Percentiles rank a stretch among this genome's conserved stretches.
Conservation (phyloP, 1,284 basidiomycete species). For the Xerocomus nothofagi region DNA sequence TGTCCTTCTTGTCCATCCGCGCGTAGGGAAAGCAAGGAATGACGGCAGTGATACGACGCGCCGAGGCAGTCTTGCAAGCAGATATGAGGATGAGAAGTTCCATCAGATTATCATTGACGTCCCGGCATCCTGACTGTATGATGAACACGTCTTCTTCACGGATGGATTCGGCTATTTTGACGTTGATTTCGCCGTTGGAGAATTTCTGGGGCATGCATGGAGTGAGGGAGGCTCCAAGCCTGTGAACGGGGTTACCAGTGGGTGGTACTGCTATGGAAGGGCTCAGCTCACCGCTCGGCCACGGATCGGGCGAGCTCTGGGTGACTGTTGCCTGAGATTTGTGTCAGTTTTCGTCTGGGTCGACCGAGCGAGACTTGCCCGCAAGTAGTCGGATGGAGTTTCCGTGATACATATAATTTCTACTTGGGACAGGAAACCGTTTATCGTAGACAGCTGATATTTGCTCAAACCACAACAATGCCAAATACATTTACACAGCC, state of each 20-base stretch:
- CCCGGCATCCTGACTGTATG: slow-evolving; percentile 80
- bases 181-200: slow-evolving; percentile 92
- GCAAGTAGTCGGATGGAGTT: slow-evolving; percentile 93
- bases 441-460: slow-evolving; percentile 9
- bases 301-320: slow-evolving; percentile 94
- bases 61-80: slow-evolving; percentile 97
- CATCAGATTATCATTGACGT: slow-evolving; percentile 87
- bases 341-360: slow-evolving; percentile 19
- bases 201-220: slow-evolving; percentile 94
- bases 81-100: slow-evolving; percentile 88
- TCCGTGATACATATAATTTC: slow-evolving; percentile 77
- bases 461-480: slow-evolving; percentile 16
- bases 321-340: slow-evolving; percentile 87
- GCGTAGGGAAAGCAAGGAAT: slow-evolving; percentile 98
- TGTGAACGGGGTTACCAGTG: slow-evolving; percentile 44
- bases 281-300: slow-evolving; percentile 86
- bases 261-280: slow-evolving; percentile 43
- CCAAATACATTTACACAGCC: slow-evolving; percentile 34
- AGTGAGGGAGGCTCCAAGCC: slow-evolving; percentile 89
- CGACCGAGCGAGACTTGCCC: slow-evolving; percentile 53
- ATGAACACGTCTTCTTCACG: slow-evolving; percentile 98
- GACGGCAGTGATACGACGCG: slow-evolving; percentile 95
- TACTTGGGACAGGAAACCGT: slow-evolving; percentile 13
- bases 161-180: slow-evolving; percentile 91
- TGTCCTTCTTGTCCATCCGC: slow-evolving; percentile 98